Evolutionary conservation across 2,329 filamentous ascomycete genomes (phyloP), one percentile per base, ranked within the genome.

Genomic region (Nothomitra cinnamomea): DNA sequence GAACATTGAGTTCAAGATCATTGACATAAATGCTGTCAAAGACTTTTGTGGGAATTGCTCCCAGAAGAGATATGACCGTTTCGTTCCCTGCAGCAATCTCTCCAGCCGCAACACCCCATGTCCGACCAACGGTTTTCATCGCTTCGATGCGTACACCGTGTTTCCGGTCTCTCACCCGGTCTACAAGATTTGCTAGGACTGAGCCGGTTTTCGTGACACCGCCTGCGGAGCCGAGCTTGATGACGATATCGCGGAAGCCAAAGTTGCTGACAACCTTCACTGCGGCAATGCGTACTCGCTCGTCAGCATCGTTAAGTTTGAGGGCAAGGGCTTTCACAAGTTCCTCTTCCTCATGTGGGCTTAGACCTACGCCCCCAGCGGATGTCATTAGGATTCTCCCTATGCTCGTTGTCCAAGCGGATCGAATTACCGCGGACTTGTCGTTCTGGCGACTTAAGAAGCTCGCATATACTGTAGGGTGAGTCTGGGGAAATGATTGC

Each of bases 91-190:
- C 79, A 22, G 86, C 81, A 60, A 98, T 85, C 61, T 95, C 89
- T 17, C 87, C 86, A 17, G 83, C 80, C 12, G 87, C 90, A 17
- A 94, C 89, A n/a, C 87, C 89, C 92, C 92, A 98, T 25, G 96
- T 81, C 57, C 82, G 86, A 10, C 80, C 86, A 1, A 96, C 72
- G 7, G 94, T 74, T 51, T 81, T 83, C 78, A 95, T 94, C 22
- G 87, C 89, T 60, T 90, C 87, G 40, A 85, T 80, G 55, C 90
- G 85, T 10, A 98, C 86, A 42, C 78, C 73, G 13, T 82, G 78
- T 64, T 84, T 90, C 57, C 83, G 83, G 68, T 98, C 94, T 60
- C 89, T 87, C 59, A 87, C 87, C 58, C 92, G 80, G 63, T 95
- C 88, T 25, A 87, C 86, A 24, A 98, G 76, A 57, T 83, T 87